These are phyloP conservation scores for Yamadazyma kitorensis DNA, from an alignment of 805 yeast genomes.

Conservation along the genomic window DNA sequence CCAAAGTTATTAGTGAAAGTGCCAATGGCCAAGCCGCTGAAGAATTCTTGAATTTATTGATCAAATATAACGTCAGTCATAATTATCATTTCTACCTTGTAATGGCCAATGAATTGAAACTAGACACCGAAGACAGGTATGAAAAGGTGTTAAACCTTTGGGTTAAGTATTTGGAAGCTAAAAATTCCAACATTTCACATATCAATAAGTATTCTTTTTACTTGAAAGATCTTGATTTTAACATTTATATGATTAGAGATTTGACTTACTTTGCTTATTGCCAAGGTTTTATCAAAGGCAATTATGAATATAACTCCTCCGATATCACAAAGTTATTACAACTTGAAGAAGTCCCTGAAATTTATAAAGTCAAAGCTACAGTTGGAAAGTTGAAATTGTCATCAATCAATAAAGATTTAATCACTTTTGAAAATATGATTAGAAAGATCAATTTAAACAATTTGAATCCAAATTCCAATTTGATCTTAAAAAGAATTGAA, in stretches of 20 bases:
- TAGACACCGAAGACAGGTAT: slow-evolving; percentile 16
- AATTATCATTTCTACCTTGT: slow-evolving; percentile 25
- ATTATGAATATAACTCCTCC: slow-evolving; percentile 18
- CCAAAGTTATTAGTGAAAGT: slow-evolving; percentile 8
- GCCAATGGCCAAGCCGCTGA: slow-evolving; percentile 8
- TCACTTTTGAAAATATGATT: slow-evolving; percentile 7
- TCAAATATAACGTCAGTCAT: slow-evolving; percentile 32
- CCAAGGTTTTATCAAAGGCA: slow-evolving; percentile 24
- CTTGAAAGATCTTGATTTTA: slow-evolving; percentile 2
- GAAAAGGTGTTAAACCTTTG: slow-evolving; percentile 28
- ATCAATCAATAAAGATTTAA: slow-evolving; percentile 3
- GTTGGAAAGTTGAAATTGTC: slow-evolving; percentile 6
- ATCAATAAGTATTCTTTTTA: neutral
- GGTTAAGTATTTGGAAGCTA: slow-evolving; percentile 32
- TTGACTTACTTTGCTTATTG: slow-evolving; percentile 35
- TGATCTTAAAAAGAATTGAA: slow-evolving; percentile 22
- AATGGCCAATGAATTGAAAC: slow-evolving; percentile 18
- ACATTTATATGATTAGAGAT: slow-evolving; percentile 10
- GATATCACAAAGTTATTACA: slow-evolving; percentile 23
- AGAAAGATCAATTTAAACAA: slow-evolving; percentile 1
- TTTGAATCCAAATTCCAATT: slow-evolving; percentile 34
- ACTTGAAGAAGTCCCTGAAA: slow-evolving; percentile 2
- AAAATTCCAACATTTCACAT: neutral
- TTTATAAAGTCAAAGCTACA: slow-evolving; percentile 2
- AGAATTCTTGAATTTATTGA: slow-evolving; percentile 26